phyloP scores from a whole-genome alignment of 2,329 filamentous ascomycete genomes.

The Catunica adiposa region DNA sequence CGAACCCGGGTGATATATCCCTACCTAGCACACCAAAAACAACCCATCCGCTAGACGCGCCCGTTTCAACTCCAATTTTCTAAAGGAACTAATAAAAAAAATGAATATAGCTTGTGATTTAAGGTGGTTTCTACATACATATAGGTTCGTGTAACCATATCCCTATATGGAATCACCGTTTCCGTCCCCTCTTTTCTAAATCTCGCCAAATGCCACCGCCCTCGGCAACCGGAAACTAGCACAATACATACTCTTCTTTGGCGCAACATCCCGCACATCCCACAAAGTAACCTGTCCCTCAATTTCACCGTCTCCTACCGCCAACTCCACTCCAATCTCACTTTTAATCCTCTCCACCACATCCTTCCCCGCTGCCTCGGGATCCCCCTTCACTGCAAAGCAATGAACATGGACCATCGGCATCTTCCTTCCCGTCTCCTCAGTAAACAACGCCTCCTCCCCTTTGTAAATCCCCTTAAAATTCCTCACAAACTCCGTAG shows the following conservation, averaged over 20 bases:
- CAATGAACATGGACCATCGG: conserved; percentile 90
- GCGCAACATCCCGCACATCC: conserved; percentile 74
- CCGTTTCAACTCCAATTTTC: no score
- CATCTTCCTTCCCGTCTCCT: conserved; percentile 41
- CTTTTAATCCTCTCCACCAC: conserved; percentile 27
- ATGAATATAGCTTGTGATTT: no score
- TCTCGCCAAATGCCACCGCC: conserved; percentile 58
- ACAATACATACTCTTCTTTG: conserved; percentile 93
- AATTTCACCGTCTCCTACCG: conserved; percentile 28
- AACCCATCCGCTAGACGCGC: no score
- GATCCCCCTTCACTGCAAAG: conserved; percentile 66
- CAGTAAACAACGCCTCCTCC: conserved; percentile 48
- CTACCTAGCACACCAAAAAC: no score
- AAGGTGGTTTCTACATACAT: no score
- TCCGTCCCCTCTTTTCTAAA: background rate
- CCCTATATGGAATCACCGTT: no score
- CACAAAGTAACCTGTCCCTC: conserved; percentile 39
- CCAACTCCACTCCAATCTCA: conserved; percentile 24
- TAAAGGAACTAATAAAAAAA: no score
- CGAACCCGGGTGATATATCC: no score
- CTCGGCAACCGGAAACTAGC: conserved; percentile 74
- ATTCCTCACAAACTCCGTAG: conserved; percentile 58
- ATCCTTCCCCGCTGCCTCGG: conserved; percentile 43
- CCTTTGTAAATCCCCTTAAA: conserved; percentile 72
- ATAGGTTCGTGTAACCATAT: background rate